phyloP scores from a whole-genome alignment of 2,329 filamentous ascomycete species.

The Ilyonectria sp. region DNA sequence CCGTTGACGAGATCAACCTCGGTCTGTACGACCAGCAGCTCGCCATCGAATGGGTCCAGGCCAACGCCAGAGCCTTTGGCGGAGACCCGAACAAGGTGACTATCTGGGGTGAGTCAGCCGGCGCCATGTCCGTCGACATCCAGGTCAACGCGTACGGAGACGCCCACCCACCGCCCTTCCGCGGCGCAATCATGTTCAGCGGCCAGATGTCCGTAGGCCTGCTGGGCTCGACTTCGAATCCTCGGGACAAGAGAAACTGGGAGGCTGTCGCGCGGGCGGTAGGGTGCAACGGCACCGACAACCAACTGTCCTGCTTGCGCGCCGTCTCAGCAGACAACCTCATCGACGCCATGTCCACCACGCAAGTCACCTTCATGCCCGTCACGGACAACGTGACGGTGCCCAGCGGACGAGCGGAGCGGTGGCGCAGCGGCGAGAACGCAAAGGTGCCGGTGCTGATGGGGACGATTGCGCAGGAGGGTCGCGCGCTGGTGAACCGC shows the following conservation, averaged over 20 bases:
- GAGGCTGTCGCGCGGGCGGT: conserved; percentile 28
- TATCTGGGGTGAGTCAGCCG: conserved; percentile 50
- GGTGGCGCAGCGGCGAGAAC: conserved; percentile 39
- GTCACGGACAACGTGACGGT: conserved; percentile 42
- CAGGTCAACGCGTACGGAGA: conserved; percentile 43
- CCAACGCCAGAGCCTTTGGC: conserved; percentile 47
- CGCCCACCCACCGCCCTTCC: conserved; percentile 39
- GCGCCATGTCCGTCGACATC: conserved; percentile 51
- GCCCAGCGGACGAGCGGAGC: conserved; percentile 27
- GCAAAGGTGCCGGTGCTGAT: conserved; percentile 44
- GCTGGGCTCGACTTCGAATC: conserved; percentile 23
- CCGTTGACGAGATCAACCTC: conserved; percentile 52
- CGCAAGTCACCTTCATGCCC: conserved; percentile 27
- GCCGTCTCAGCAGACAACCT: conserved; percentile 33
- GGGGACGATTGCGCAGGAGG: conserved; percentile 47
- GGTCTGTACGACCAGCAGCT: conserved; percentile 48
- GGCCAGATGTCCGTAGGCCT: conserved; percentile 49
- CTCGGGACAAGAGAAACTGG: conserved; percentile 32
- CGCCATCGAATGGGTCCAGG: conserved; percentile 47
- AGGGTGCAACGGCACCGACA: conserved; percentile 33
- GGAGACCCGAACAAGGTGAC: conserved; percentile 45
- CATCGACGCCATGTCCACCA: conserved; percentile 29
- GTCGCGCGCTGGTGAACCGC: conserved; percentile 40
- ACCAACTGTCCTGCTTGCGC: conserved; percentile 43
- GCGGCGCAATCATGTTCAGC: conserved; percentile 48